Conservation (phyloP, 140 eudicot genomes). For the Oenanthe javanica region DNA sequence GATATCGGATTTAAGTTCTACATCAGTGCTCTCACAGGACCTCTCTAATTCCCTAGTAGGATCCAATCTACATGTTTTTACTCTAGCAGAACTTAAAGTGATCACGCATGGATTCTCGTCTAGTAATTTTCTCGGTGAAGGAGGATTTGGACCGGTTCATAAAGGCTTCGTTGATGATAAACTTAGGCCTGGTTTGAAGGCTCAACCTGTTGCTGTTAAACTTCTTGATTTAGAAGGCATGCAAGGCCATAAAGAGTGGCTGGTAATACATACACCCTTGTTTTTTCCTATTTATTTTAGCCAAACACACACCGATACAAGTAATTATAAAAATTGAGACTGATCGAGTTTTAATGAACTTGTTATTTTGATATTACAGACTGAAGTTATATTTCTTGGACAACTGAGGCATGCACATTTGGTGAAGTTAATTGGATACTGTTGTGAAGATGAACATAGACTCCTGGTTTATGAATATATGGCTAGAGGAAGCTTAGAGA, state of each 20-base stretch:
- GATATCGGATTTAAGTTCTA: conserved; percentile 41
- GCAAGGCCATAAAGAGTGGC: conserved; percentile 93
- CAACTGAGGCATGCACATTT: conserved; percentile 78
- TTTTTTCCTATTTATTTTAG: not conserved
- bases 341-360: not conserved
- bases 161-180: conserved; percentile 90
- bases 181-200: conserved; percentile 63
- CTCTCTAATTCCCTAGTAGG: conserved; percentile 67
- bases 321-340: not conserved
- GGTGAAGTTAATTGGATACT: conserved; percentile 89
- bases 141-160: conserved; percentile 94
- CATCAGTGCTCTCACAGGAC: conserved; percentile 55
- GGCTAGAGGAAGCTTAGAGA: conserved; percentile 96
- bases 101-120: conserved; percentile 77
- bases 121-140: conserved; percentile 80
- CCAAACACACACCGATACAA: too few relatives aligned
- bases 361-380: conserved; percentile 32
- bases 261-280: conserved; percentile 28
- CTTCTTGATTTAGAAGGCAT: conserved; percentile 75
- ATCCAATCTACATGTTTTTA: conserved; percentile 56
- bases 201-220: conserved; percentile 96
- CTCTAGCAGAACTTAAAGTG: conserved; percentile 60
- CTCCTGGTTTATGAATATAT: conserved; percentile 82
- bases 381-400: conserved; percentile 89
- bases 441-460: conserved; percentile 91